Conservation (phyloP, 2,329 filamentous ascomycete species). For the Diaporthe sp. region DNA sequence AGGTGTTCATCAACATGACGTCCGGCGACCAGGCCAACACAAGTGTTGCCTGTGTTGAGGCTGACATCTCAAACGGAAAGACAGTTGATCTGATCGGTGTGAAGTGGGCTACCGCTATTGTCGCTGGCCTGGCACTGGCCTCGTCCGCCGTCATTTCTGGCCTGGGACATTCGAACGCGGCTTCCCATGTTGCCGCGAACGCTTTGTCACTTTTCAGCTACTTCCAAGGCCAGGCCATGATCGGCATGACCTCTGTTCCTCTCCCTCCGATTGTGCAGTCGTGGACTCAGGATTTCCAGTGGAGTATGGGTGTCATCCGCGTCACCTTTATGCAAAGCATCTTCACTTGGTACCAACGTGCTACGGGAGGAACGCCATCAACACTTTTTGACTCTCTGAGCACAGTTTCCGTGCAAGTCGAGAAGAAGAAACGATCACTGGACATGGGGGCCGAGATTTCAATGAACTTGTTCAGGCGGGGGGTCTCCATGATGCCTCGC, state of each 20-base stretch:
- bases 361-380: constrained; percentile 88
- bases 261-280: constrained; percentile 90
- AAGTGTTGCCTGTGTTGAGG: constrained; percentile 88
- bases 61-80: constrained; percentile 89
- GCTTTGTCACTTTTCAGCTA: constrained; percentile 94
- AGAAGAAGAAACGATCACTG: constrained; percentile 66
- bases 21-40: constrained; percentile 64
- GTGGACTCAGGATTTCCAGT: constrained; percentile 98
- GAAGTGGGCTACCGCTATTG: constrained; percentile 90
- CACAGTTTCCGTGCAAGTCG: constrained; percentile 85
- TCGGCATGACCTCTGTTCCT: constrained; percentile 85
- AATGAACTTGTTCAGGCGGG: constrained; percentile 67
- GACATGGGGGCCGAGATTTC: constrained; percentile 48
- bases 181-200: constrained; percentile 93
- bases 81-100: constrained; percentile 91
- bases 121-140: constrained; percentile 85
- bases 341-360: constrained; percentile 95
- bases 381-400: constrained; percentile 81
- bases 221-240: constrained; percentile 93
- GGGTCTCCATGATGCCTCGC: constrained; percentile 65
- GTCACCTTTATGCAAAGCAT: constrained; percentile 90
- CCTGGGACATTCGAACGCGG: constrained; percentile 92
- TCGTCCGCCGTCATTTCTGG: constrained; percentile 92
- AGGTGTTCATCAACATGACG: constrained; percentile 83
- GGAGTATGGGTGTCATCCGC: constrained; percentile 96